Evolutionary conservation across 495 filamentous ascomycete species (phyloP), one percentile per base, ranked within the genome.

Genomic region (Gamarada debralockiae): DNA sequence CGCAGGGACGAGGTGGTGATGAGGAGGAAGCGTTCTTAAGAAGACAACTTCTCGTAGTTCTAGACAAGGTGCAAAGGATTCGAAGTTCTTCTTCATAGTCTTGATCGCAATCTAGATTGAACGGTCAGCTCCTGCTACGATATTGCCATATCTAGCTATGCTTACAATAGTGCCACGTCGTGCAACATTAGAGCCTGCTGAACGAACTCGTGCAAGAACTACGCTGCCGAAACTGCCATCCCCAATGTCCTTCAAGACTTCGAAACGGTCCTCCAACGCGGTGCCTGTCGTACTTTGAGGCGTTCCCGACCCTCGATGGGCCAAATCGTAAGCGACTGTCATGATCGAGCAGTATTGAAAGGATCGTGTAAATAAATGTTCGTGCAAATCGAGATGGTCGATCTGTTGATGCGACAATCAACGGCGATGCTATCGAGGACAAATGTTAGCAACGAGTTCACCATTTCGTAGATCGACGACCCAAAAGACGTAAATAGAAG

Each of bases 71-170:
- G 76, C 70, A 63, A 97, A 89, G 3, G 88, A 92, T 33, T 97
- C 92, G 59, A 97, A 99, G 0, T 87, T 90, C 79, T 99, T 99
- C 79, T 99, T 99, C 95, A 99, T 97, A 15, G 93, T 97, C 75
- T 99, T 99, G 66, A 99, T 96, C 2, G 93, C 93, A 60, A 98
- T 90, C 93, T 98, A 53, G 14, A 48, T 23, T 42, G n/a, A n/a
- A 50, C 44, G 25, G 53, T 72, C 42, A 74, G 67, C 14, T 46
- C 8, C 12, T 9, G 20, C 60, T n/a, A 33, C 40, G 18, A 21
- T 12, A 15, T 12, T 7, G 33, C 7, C 24, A 18, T n/a, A 15
- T 7, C 12, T 25, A 15, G 27, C 9, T 31, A 15, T 50, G 77
- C 84, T 69, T 83, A 99, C 93, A 75, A 97, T 78, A 27, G 91